phyloP scores from a whole-genome alignment of 768 basidiomycete species.

The Pulveroboletus sp. region DNA sequence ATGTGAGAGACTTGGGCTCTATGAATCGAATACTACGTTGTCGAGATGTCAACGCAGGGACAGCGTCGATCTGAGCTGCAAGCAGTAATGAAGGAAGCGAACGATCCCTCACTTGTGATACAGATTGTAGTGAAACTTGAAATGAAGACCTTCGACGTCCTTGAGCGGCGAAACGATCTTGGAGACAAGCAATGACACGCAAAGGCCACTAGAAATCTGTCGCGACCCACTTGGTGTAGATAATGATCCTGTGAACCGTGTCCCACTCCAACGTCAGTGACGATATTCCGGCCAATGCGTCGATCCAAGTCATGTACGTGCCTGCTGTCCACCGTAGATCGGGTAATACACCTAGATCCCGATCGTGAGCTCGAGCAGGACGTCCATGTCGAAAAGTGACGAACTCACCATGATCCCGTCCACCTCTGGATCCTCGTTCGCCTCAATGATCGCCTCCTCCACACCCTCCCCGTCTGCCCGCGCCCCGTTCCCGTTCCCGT shows the following conservation, averaged over 20 bases:
- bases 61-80: neutral
- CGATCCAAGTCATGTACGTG: slow-evolving; percentile 32
- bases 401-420: slow-evolving; percentile 90
- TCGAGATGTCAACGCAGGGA: neutral
- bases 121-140: slow-evolving; percentile 92
- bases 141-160: slow-evolving; percentile 96
- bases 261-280: slow-evolving; percentile 1
- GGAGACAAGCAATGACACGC: neutral
- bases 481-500: slow-evolving; percentile 34
- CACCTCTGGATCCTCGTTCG: slow-evolving; percentile 80
- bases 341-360: slow-evolving; percentile 83
- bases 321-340: slow-evolving; percentile 87
- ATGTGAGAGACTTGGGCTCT: slow-evolving; percentile 64
- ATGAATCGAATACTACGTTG: slow-evolving; percentile 88
- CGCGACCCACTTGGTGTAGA: slow-evolving; percentile 71
- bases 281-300: neutral
- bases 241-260: slow-evolving; percentile 82
- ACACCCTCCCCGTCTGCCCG: slow-evolving; percentile 78
- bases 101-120: slow-evolving; percentile 82
- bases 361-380: neutral
- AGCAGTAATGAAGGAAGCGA: too few species aligned
- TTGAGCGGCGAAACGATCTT: slow-evolving; percentile 93
- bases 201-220: neutral
- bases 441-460: slow-evolving; percentile 93
- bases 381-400: neutral